Evolutionary conservation across 2,329 filamentous ascomycete genomes (phyloP).

Genomic region (Fusarium subtropicale): DNA sequence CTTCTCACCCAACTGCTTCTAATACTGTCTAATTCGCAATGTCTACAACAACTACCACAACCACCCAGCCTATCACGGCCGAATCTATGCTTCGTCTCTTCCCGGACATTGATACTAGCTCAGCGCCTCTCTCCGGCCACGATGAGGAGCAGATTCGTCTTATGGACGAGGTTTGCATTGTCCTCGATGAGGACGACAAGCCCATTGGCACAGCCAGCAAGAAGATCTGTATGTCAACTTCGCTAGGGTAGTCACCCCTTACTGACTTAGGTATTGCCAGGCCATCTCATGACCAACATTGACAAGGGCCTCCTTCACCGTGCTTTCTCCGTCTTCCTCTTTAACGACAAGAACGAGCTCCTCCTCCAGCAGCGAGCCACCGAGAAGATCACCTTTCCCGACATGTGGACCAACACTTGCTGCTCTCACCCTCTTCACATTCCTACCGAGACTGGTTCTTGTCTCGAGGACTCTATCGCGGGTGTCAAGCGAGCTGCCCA

Average conservation of each 20-base stretch:
- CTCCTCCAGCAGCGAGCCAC: constrained; percentile 94
- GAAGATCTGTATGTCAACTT: constrained; percentile 82
- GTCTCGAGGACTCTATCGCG: constrained; percentile 80
- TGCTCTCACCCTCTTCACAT: constrained; percentile 96
- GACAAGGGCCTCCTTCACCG: constrained; percentile 95
- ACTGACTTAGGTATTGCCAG: constrained; percentile 58
- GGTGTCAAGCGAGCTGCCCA: constrained; percentile 93
- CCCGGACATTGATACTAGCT: constrained; percentile 80
- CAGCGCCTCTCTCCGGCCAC: constrained; percentile 85
- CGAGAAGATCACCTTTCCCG: constrained; percentile 99
- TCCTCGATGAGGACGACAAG: constrained; percentile 89
- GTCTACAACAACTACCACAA: constrained; percentile 54
- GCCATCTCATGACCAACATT: constrained; percentile 99
- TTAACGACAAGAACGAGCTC: constrained; percentile 91
- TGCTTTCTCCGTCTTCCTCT: constrained; percentile 97
- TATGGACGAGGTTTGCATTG: constrained; percentile 99
- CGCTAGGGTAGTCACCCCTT: constrained; percentile 7
- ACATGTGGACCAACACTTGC: constrained; percentile 99
- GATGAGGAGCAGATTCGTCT: constrained; percentile 97
- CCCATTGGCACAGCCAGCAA: constrained; percentile 98
- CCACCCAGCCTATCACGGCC: constrained; percentile 77
- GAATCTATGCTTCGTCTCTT: constrained; percentile 89
- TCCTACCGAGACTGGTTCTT: constrained; percentile 88
- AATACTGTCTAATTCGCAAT: constrained; percentile 37
- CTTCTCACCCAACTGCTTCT: background rate